Conservation (phyloP, 179 eudicot species). For the Pouteria campechiana region DNA sequence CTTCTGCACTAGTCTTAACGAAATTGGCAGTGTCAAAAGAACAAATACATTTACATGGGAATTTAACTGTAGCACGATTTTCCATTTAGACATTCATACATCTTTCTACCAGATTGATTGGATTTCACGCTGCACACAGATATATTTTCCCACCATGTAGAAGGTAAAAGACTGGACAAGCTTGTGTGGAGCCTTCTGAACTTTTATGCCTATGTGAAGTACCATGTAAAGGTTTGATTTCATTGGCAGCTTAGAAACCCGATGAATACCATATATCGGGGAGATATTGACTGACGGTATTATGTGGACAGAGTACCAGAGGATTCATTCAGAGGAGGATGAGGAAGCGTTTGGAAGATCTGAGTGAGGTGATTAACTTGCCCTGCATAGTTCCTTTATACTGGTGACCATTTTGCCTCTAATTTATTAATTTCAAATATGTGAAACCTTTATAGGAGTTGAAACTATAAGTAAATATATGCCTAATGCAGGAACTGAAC, state of each 20-base stretch:
- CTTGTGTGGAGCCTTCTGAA: slow-evolving; percentile 81
- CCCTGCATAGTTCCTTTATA: too few species aligned
- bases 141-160: slow-evolving; percentile 53
- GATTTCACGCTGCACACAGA: slow-evolving; percentile 28
- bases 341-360: slow-evolving; percentile 52
- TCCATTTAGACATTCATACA: too few species aligned
- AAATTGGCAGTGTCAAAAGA: too few species aligned
- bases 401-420: too few species aligned
- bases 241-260: neutral
- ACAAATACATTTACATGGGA: too few species aligned
- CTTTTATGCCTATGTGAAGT: slow-evolving; percentile 61
- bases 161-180: slow-evolving; percentile 68
- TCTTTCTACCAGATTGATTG: too few species aligned
- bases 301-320: slow-evolving; percentile 50
- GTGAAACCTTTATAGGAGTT: too few species aligned
- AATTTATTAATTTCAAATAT: too few species aligned
- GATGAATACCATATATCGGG: neutral
- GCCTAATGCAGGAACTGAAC: too few species aligned
- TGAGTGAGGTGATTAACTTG: slow-evolving; percentile 59
- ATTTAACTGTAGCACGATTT: too few species aligned
- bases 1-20: too few species aligned
- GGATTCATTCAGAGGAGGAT: slow-evolving; percentile 77
- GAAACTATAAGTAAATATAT: too few species aligned
- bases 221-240: slow-evolving; percentile 65
- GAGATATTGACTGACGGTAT: slow-evolving; percentile 6